Base-by-base conservation (phyloP, 148 eudicot species). In the Tetragonia tetragonoides region DNA sequence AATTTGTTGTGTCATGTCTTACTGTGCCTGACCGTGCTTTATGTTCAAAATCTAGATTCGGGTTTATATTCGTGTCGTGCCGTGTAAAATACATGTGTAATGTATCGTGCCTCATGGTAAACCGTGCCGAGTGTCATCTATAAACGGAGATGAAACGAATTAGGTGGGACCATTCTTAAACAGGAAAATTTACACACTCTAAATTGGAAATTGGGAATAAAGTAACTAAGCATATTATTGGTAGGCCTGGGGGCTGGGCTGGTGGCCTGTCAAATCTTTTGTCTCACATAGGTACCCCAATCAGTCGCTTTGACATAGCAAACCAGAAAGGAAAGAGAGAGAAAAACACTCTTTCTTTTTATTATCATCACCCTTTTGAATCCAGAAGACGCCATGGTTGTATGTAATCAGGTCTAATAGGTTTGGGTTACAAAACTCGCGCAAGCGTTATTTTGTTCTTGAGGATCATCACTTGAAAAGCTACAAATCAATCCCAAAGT, bases 381-480 rank as follows among this genome's bases (percentile, higher is more conserved):
- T 14, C 41, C 17, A 46, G 10, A 61, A 23, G 70, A 44, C 78
- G 47, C 61, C 60, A 28, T 90, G 89, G 90, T 80, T 90, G 84
- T 90, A 84, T 83, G 73, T 87, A 5, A 88, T 90, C 47, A 87
- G 90, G 74, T 87, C 89, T 2, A 90, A 87, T 78, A 87, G 90
- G 64, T 63, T 90, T 75, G 91, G 94, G 21, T 82, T 90, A 62
- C 90, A 87, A 59, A 85, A 84, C 71, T 85, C 87, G 10, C 83
- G 89, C 6, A 85, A 85, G 66, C 87, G 94, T 18, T 90, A 87
- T 79, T 90, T 87, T 81, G 84, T 90, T 81, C 91, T 90, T 67
- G 81, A 90, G 44, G 90, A 85, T 88, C 90, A 87, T 62, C 79
- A 77, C 46, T 87, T 90, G 74, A 88, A 84, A 79, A 84, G 91